Conservation (phyloP, 768 basidiomycete genomes). For the Podaxis rugospora region DNA sequence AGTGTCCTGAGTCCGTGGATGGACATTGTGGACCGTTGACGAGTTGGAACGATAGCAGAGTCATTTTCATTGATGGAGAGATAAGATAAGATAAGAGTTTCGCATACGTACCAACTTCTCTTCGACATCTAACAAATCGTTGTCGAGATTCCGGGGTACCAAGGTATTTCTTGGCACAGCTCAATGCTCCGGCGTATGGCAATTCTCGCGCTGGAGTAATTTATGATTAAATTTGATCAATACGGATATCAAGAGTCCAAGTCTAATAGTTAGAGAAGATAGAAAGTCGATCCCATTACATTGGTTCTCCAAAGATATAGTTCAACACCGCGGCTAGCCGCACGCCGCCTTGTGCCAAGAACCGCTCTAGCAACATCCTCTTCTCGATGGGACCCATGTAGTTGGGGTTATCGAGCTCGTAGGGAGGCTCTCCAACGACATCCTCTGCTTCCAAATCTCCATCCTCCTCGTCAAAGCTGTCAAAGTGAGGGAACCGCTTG, state of each 20-base stretch:
- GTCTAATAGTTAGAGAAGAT: no score
- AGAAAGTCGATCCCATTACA: no score
- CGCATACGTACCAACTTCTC: no score
- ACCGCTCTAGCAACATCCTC: slow-evolving; percentile 70
- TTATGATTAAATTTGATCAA: no score
- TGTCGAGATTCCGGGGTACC: no score
- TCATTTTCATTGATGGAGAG: slow-evolving; percentile 7
- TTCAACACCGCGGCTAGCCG: slow-evolving; percentile 84
- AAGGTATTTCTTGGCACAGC: no score
- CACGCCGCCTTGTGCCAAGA: slow-evolving; percentile 80
- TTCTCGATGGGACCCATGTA: slow-evolving; percentile 70
- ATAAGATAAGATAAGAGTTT: slow-evolving; percentile 15
- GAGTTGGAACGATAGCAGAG: background rate
- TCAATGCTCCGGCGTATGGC: no score
- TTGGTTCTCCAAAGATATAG: slow-evolving; percentile 45
- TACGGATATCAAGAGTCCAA: no score
- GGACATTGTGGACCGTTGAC: slow-evolving; percentile 36
- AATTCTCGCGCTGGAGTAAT: no score
- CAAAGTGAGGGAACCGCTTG: background rate
- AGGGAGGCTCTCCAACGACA: slow-evolving; percentile 27
- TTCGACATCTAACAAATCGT: no score
- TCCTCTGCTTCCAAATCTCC: background rate
- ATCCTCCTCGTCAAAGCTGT: background rate
- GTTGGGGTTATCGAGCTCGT: slow-evolving; percentile 67
- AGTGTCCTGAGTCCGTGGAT: slow-evolving; percentile 51